A percentile compares a stretch with the other conserved stretches of the same genome.
These are phyloP conservation scores for Penicillium steckii DNA, from an alignment of 495 filamentous ascomycete genomes.

Conservation along the genomic window DNA sequence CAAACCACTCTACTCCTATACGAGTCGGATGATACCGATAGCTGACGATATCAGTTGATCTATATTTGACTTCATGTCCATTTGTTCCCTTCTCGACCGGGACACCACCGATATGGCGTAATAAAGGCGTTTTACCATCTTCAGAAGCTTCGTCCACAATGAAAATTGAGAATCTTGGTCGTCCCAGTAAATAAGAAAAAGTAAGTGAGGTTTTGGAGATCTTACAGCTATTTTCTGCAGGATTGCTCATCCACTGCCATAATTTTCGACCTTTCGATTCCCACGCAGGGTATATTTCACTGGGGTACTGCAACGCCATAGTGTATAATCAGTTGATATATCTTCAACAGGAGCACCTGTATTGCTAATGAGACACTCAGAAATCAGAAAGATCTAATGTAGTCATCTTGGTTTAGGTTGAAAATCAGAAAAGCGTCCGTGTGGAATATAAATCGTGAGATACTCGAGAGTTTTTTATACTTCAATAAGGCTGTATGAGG, in stretches of 20 bases:
- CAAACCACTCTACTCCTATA: background rate
- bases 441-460: background rate
- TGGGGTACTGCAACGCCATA: too few relatives aligned
- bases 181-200: background rate
- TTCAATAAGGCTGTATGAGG: too few relatives aligned
- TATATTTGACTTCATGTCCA: background rate
- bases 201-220: background rate
- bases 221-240: background rate
- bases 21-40: background rate
- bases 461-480: background rate
- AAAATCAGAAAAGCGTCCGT: background rate
- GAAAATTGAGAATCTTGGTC: background rate
- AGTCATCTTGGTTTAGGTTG: background rate
- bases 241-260: background rate
- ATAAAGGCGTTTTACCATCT: background rate
- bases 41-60: background rate
- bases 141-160: background rate
- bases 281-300: background rate
- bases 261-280: background rate
- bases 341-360: too few relatives aligned
- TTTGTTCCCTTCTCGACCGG: background rate
- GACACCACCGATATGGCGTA: background rate
- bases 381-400: too few relatives aligned
- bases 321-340: too few relatives aligned
- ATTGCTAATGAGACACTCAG: too few relatives aligned